Conservation (phyloP, 306 rosid genomes). For the Cucurbita maxima region DNA sequence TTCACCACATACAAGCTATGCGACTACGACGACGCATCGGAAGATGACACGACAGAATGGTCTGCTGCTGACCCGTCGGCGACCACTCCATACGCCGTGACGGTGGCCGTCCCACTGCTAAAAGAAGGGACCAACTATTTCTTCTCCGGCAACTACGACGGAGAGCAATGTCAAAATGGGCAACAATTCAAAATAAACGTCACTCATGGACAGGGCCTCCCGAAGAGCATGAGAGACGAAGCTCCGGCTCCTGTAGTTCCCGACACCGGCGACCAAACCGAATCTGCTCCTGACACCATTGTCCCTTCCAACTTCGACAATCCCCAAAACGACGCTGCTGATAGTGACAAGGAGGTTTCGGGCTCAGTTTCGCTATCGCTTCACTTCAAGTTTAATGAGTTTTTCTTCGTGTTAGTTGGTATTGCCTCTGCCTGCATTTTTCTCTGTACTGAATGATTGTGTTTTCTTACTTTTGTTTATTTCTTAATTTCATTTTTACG, state of each 20-base stretch:
- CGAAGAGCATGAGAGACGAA: slow-evolving; percentile 19
- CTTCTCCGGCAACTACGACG: slow-evolving; percentile 77
- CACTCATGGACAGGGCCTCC: slow-evolving; percentile 67
- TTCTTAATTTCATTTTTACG: not conserved
- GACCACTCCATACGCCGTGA: slow-evolving; percentile 20
- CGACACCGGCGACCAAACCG: slow-evolving; percentile 34
- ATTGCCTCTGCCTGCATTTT: not conserved
- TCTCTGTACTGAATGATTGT: not conserved
- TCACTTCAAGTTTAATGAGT: not conserved
- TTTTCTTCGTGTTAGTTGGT: not conserved
- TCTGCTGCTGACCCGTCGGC: slow-evolving; percentile 42
- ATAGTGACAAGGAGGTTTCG: slow-evolving; percentile 22
- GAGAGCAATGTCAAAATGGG: slow-evolving; percentile 69
- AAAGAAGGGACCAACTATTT: slow-evolving; percentile 61
- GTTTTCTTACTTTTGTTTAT: not conserved
- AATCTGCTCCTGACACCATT: slow-evolving; percentile 55
- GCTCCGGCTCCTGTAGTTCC: slow-evolving; percentile 51
- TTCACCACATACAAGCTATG: slow-evolving; percentile 56
- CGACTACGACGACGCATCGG: slow-evolving; percentile 50
- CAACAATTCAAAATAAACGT: slow-evolving; percentile 58
- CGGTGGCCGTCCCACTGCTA: slow-evolving; percentile 47
- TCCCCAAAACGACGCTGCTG: slow-evolving; percentile 25
- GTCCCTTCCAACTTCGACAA: slow-evolving; percentile 69
- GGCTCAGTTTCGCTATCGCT: slow-evolving; percentile 18
- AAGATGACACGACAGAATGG: slow-evolving; percentile 59